Percentiles rank a stretch among this genome's conserved stretches.
These are phyloP conservation scores for Monilinia fructigena DNA, from an alignment of 2,329 filamentous ascomycete genomes.

Conservation along the genomic window DNA sequence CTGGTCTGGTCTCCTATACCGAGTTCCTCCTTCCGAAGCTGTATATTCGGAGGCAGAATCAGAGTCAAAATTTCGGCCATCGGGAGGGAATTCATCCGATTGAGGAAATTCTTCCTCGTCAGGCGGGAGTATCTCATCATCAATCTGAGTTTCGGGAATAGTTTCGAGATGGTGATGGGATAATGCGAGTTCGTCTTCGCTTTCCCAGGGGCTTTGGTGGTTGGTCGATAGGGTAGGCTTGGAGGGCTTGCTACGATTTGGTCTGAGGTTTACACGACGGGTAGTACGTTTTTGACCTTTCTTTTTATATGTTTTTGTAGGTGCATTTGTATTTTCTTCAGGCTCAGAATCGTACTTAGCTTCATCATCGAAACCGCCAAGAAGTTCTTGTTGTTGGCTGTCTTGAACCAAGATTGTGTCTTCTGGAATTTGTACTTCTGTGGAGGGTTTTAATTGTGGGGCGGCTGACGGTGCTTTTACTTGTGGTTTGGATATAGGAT, in stretches of 20 bases:
- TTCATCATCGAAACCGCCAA: constrained; percentile 66
- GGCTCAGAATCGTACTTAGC: constrained; percentile 54
- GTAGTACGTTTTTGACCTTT: constrained; percentile 81
- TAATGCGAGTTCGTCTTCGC: constrained; percentile 40
- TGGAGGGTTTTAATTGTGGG: background rate
- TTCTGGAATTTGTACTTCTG: constrained; percentile 30
- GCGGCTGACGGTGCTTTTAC: constrained; percentile 25
- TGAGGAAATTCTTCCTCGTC: constrained; percentile 6
- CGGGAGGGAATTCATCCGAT: constrained; percentile 26
- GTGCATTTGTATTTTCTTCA: constrained; percentile 43
- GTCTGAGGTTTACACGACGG: constrained; percentile 62
- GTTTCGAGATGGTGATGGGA: constrained; percentile 25
- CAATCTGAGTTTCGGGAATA: constrained; percentile 34
- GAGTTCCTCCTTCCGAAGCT: constrained; percentile 40
- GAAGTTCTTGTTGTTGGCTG: constrained; percentile 42
- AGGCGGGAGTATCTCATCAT: constrained; percentile 20
- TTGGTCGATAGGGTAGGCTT: constrained; percentile 32
- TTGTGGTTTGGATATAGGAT: constrained; percentile 28
- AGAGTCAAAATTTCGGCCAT: constrained; percentile 39
- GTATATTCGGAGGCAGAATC: constrained; percentile 39
- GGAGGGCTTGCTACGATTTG: constrained; percentile 51
- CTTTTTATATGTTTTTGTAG: constrained; percentile 70
- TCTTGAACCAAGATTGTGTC: constrained; percentile 48
- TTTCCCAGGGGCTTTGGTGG: constrained; percentile 42
- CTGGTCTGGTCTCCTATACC: constrained; percentile 38